phyloP scores from a whole-genome alignment of 495 filamentous ascomycete genomes.

The Bacidia gigantensis region DNA sequence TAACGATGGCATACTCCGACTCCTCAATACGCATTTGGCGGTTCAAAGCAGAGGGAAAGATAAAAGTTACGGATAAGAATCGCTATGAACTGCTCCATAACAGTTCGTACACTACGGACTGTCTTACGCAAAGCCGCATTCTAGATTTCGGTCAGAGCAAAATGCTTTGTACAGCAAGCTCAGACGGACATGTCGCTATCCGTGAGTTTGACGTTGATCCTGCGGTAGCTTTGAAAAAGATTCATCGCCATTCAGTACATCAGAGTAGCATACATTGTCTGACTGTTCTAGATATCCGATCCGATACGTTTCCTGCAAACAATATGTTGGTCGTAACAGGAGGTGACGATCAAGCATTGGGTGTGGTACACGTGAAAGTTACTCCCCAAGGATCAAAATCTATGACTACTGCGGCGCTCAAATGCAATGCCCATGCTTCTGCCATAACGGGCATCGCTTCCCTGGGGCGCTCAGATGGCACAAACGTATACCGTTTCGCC shows the following conservation, averaged over 20 bases:
- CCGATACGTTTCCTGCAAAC: constrained; percentile 8
- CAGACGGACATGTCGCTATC: constrained; percentile 45
- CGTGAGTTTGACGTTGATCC: constrained; percentile 23
- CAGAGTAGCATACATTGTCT: constrained; percentile 62
- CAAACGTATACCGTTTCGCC: constrained; percentile 26
- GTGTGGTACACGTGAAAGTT: constrained; percentile 30
- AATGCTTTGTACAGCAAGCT: constrained; percentile 42
- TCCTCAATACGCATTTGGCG: constrained; percentile 55
- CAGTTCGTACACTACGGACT: constrained; percentile 62
- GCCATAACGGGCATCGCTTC: constrained; percentile 56
- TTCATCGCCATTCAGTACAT: constrained; percentile 41
- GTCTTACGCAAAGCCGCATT: constrained; percentile 54
- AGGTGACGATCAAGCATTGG: constrained; percentile 72
- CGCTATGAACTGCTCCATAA: constrained; percentile 41
- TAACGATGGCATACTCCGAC: constrained; percentile 64
- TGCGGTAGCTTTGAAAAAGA: constrained; percentile 20
- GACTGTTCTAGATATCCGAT: constrained; percentile 9
- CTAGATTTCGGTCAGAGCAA: constrained; percentile 27
- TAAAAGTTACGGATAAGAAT: constrained; percentile 16
- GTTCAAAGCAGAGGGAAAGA: constrained; percentile 28
- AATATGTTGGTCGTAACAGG: constrained; percentile 50
- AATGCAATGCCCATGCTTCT: constrained; percentile 66
- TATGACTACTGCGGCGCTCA: constrained; percentile 24
- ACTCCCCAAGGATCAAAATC: constrained; percentile 2
- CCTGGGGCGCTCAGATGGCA: constrained; percentile 18